phyloP scores from a whole-genome alignment of 2,329 filamentous ascomycete species.

The Bretziella fagacearum region DNA sequence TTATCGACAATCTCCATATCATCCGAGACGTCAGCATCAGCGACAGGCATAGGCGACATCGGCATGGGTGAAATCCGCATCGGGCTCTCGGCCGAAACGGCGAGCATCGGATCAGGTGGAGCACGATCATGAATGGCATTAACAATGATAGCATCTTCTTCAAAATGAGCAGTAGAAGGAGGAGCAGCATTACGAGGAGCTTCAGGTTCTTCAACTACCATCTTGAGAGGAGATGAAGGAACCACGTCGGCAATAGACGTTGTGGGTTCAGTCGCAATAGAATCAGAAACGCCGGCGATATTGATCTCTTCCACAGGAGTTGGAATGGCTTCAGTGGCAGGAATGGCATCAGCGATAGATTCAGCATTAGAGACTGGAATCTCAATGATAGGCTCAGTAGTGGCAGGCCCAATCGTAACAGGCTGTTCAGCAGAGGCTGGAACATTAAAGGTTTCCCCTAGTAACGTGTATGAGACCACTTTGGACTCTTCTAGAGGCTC shows the following conservation, averaged over 20 bases:
- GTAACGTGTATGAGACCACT: neutral
- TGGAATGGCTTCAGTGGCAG: neutral
- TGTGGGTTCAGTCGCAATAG: neutral
- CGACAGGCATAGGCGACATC: slow-evolving; percentile 1
- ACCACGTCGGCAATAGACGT: neutral
- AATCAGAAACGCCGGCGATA: neutral
- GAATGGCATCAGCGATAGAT: neutral
- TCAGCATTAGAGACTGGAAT: neutral
- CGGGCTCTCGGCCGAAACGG: slow-evolving; percentile 3
- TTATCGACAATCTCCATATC: slow-evolving; percentile 5
- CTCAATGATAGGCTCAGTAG: neutral
- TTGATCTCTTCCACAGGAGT: neutral
- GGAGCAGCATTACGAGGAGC: neutral
- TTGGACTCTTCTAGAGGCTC: neutral
- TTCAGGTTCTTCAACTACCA: slow-evolving; percentile 3
- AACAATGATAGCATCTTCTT: slow-evolving; percentile 8
- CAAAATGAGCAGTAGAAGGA: neutral
- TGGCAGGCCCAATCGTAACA: neutral
- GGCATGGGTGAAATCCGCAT: slow-evolving; percentile 5
- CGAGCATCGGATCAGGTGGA: neutral
- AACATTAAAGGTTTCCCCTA: neutral
- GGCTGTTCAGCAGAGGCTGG: neutral
- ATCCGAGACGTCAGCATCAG: neutral
- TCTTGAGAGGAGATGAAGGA: neutral
- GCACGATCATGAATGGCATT: neutral